Conservation (phyloP, 768 basidiomycete species). For the Tremella mesenterica region DNA sequence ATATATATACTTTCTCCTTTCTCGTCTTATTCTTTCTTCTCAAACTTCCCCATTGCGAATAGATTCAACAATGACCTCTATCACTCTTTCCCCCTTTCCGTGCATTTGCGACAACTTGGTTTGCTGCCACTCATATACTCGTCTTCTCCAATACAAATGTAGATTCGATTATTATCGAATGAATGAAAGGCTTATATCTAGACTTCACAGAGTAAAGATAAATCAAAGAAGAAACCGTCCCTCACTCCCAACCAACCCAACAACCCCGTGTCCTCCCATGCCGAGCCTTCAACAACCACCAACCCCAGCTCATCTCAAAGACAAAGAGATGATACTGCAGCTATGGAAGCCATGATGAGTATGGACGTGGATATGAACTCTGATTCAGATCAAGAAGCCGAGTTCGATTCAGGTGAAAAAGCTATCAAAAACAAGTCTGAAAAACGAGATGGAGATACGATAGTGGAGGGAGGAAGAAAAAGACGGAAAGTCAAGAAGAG, state of each 20-base stretch:
- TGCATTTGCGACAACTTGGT: too few relatives aligned
- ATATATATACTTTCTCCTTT: background rate
- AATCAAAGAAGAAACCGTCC: too few relatives aligned
- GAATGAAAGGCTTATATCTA: too few relatives aligned
- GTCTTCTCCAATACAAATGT: too few relatives aligned
- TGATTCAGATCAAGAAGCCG: slow-evolving; percentile 10
- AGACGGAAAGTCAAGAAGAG: slow-evolving; percentile 33
- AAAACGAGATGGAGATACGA: slow-evolving; percentile 1
- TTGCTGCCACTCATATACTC: too few relatives aligned
- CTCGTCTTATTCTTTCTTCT: background rate
- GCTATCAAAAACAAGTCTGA: background rate
- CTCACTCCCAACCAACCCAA: slow-evolving; percentile 22
- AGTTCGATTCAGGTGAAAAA: background rate
- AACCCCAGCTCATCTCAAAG: slow-evolving; percentile 24
- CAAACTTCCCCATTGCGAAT: too few relatives aligned
- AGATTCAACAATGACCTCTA: too few relatives aligned
- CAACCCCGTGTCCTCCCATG: slow-evolving; percentile 3
- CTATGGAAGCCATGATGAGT: slow-evolving; percentile 40
- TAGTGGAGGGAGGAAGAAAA: slow-evolving; percentile 13
- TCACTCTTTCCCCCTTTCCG: too few relatives aligned
- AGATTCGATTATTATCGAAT: too few relatives aligned
- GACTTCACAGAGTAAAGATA: too few relatives aligned
- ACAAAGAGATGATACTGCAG: slow-evolving; percentile 24
- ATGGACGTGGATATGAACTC: slow-evolving; percentile 27
- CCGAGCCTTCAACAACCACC: background rate